Base-by-base conservation (phyloP, 192 early-diverging fungal genomes). In the Dispira simplex region DNA sequence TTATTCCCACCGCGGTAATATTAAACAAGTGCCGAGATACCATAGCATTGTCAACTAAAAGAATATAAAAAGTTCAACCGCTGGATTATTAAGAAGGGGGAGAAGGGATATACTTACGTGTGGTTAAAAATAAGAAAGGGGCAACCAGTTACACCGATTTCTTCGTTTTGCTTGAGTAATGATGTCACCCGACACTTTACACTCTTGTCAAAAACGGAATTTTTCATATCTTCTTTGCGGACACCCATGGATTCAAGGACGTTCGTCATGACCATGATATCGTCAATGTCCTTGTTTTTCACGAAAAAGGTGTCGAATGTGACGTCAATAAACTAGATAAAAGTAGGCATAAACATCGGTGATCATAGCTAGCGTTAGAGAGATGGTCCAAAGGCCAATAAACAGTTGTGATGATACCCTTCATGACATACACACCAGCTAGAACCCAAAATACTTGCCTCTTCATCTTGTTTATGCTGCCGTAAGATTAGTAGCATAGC, bases 41-140 rank as follows among this genome's bases (percentile, higher is more conserved):
- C 32, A 39, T 39, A 39, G n/a, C n/a, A n/a, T 6, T 39, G 32
- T 4, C 6, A 6, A 39, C 6, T 39, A 39, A 39, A 39, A 39
- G 32, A 39, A 6, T 1, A 1, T 6, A 39, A 39, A 39, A 39
- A 6, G 32, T 39, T 39, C 32, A 39, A 6, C 32, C 32, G n/a
- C n/a, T n/a, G n/a, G n/a, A n/a, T n/a, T n/a, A n/a, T n/a, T n/a
- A n/a, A n/a, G n/a, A 39, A 4, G 32, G 32, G 1, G 6, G 32
- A 39, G 32, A 39, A 39, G 32, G 32, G 32, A 39, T n/a, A n/a
- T n/a, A n/a, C 32, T 39, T 39, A 56, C 16, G 54, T 56, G 16
- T 25, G 20, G 54, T 56, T 25, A 56, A 56, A 56, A 3, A 56
- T 56, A 25, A 56, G 28, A 56, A 56, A 56, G 13, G 54, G 54